Evolutionary conservation across 2,329 filamentous ascomycete genomes (phyloP), one percentile per base, ranked within the genome.

Genomic region (Xylaria multiplex): DNA sequence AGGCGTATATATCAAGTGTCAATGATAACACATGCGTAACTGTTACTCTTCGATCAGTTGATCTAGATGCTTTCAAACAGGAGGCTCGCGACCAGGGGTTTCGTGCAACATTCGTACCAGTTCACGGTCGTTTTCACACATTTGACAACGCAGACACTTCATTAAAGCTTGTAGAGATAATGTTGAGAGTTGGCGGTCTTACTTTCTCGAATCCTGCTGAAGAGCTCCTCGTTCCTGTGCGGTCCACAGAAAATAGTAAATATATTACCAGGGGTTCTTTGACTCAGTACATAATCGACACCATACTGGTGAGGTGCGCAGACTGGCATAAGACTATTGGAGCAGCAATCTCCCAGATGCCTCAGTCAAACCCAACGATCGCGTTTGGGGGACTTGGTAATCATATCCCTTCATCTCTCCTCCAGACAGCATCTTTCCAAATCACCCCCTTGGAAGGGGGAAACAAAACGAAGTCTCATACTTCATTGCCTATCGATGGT

Each of bases 81-180:
- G 30, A 30, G 1, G 32, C 59, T 8, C 35, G 52, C 3, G 37
- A n/a, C 13, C 6, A 6, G 3, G 68, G 60, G 22, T 50, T 69
- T 2, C 65, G 56, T 6, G 35, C 49, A 3, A 66, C 30, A 43
- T 8, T 22, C 7, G 62, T 70, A 7, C 58, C 63, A 13, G 63
- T 69, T 1, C 24, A 55, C n/a, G 67, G 69, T 42, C 65, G 67
- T 27, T 70, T 70, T 22, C 68, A 70, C 42, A 61, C 62, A 4
- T 3, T 9, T 2, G 19, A n/a, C 1, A 61, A 70, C 16, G n/a
- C 24, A 24, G 11, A 45, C 1, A 59, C 48, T 13, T 40, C 54
- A 3, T 42, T 60, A 8, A 50, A 49, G 35, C 50, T 70, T 32
- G 13, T 2, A 24, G 24, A 49, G n/a, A 19, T 65, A 14, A 45